Evolutionary conservation across 225 moss, liverwort and hornwort species (phyloP).

Genomic region (Sphagnum contortum): DNA sequence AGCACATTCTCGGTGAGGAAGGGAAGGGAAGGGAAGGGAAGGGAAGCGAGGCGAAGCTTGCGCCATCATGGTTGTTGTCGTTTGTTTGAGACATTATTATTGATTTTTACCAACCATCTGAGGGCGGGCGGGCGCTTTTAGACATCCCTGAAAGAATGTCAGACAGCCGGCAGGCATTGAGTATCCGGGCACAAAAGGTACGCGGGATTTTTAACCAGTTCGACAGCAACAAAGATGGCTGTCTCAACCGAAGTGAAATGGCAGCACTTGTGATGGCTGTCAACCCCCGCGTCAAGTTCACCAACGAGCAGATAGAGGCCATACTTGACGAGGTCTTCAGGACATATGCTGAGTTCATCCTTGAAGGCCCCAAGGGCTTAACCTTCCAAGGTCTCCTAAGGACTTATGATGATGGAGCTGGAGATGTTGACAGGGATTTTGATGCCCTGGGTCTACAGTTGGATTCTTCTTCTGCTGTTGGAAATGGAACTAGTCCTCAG

Average conservation of each 20-base stretch:
- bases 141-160: not conserved
- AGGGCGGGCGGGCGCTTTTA: too few species aligned
- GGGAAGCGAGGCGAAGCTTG: too few species aligned
- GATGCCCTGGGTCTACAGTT: conserved; percentile 71
- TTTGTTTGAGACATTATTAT: too few species aligned
- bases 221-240: conserved; percentile 76
- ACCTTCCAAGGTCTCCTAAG: conserved; percentile 80
- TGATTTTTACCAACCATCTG: too few species aligned
- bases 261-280: conserved; percentile 88
- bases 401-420: conserved; percentile 96
- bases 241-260: conserved; percentile 89
- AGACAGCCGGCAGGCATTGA: conserved; percentile 31
- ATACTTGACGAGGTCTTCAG: conserved; percentile 97
- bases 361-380: conserved; percentile 65
- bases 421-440: conserved; percentile 94
- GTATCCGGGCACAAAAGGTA: conserved; percentile 61
- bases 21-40: too few species aligned
- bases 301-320: conserved; percentile 86
- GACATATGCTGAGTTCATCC: conserved; percentile 80
- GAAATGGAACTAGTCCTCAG: too few species aligned
- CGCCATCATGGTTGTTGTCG: too few species aligned
- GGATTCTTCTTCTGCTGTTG: not conserved
- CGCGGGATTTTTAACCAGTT: conserved; percentile 82
- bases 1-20: too few species aligned
- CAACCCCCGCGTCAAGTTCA: conserved; percentile 95